Evolutionary conservation across 352 stramenopile genomes (phyloP).

Genomic region (Pythium graminicola): DNA sequence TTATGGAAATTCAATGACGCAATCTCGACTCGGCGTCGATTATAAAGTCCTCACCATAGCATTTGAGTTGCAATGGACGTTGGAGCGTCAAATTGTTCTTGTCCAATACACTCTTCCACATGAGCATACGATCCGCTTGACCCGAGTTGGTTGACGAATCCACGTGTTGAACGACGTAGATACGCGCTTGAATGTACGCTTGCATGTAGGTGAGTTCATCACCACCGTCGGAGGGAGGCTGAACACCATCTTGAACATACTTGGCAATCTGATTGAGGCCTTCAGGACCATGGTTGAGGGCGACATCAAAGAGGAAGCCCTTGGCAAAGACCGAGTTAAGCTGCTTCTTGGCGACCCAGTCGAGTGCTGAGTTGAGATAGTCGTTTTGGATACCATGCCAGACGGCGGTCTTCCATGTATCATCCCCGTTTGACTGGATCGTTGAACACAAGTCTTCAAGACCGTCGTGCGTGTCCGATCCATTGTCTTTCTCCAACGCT

Average conservation of each 20-base stretch:
- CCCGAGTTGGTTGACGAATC: constrained; percentile 6
- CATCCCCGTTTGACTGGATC: background rate
- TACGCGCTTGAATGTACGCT: background rate
- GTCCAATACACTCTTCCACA: constrained; percentile 9
- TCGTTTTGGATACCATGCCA: constrained; percentile 1
- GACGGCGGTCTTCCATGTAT: background rate
- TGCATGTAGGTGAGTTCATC: background rate
- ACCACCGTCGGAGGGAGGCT: background rate
- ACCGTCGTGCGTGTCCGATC: background rate
- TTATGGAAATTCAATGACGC: background rate
- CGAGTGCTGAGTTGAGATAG: background rate
- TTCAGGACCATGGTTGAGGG: constrained; percentile 6
- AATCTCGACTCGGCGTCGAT: background rate
- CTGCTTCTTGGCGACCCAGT: constrained; percentile 1
- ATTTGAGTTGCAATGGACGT: background rate
- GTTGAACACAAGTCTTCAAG: background rate
- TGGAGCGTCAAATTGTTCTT: constrained; percentile 7
- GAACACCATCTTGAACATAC: background rate
- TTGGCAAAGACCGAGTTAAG: background rate
- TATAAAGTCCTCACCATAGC: constrained; percentile 2
- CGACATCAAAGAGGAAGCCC: constrained; percentile 8
- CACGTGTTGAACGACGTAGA: background rate
- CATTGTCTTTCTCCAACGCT: constrained; percentile 1
- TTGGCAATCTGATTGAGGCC: constrained; percentile 2
- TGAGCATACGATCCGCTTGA: constrained; percentile 7